Conservation (phyloP, 2,329 filamentous ascomycete genomes). For the Helminthosporium solani region DNA sequence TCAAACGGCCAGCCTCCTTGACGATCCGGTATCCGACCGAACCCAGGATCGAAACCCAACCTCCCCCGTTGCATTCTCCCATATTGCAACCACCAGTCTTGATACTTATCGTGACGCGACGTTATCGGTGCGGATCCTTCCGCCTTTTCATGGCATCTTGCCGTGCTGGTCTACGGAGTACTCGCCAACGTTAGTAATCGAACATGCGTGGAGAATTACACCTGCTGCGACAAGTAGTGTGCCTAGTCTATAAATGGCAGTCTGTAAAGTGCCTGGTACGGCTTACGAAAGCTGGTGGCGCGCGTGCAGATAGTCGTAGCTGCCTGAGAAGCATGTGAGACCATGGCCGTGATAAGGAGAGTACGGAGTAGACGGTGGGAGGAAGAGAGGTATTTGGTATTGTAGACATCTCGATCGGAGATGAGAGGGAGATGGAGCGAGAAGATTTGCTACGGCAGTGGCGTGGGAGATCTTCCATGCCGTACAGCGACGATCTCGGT, state of each 20-base stretch:
- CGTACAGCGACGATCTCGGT: constrained; percentile 1
- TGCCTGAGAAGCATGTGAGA: neutral
- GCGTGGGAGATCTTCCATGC: constrained; percentile 5
- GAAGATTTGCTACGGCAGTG: constrained; percentile 3
- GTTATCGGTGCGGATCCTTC: neutral
- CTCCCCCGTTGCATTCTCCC: neutral
- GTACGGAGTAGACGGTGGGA: neutral
- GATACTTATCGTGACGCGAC: neutral
- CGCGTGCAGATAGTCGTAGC: neutral
- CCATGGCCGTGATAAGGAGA: neutral
- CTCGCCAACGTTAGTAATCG: neutral
- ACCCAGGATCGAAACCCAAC: too few species aligned
- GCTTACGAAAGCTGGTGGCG: neutral
- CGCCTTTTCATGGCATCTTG: neutral
- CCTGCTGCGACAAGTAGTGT: neutral
- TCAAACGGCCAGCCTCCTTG: too few species aligned
- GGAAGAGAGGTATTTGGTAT: neutral
- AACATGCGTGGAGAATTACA: neutral
- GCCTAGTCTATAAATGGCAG: constrained; percentile 14
- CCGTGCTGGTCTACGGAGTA: neutral
- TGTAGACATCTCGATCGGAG: neutral
- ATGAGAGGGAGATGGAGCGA: neutral
- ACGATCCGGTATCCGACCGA: too few species aligned
- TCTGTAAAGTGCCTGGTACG: neutral
- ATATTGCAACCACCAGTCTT: neutral